phyloP scores from a whole-genome alignment of 805 yeast species.

The Metschnikowia cubensis region DNA sequence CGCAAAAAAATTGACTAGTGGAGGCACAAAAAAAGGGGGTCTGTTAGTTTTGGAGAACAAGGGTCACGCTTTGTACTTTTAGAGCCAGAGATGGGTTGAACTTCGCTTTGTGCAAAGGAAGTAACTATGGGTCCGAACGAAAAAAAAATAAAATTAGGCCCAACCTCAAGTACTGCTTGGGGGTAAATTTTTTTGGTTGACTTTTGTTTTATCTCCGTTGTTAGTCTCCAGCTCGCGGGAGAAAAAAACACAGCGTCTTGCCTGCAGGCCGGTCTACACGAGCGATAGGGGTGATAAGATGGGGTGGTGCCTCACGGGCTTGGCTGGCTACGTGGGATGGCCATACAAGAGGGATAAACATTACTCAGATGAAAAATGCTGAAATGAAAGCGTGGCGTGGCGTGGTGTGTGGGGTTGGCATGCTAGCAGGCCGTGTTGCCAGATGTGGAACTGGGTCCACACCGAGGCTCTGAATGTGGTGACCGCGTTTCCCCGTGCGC shows the following conservation, averaged over 20 bases:
- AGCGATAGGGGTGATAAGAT: slow-evolving; percentile 4
- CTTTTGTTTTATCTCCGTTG: slow-evolving; percentile 1
- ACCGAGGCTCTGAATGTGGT: neutral
- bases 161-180: neutral
- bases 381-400: no score
- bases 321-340: neutral
- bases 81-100: neutral
- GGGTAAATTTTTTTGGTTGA: neutral
- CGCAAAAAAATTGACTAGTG: slow-evolving; percentile 5
- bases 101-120: neutral
- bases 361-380: neutral
- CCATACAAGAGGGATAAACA: neutral
- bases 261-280: slow-evolving; percentile 1
- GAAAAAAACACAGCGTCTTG: neutral
- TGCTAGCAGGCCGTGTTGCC: neutral
- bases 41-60: neutral
- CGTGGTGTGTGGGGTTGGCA: no score
- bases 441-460: neutral
- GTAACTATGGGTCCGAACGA: neutral
- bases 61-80: neutral
- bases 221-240: slow-evolving; percentile 4
- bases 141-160: neutral
- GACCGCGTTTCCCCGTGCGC: slow-evolving; percentile 4
- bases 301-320: neutral
- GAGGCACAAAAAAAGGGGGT: neutral